Evolutionary conservation across 306 rosid genomes (phyloP), one percentile per base, ranked within the genome.

Genomic region (Cyamopsis tetragonoloba): DNA sequence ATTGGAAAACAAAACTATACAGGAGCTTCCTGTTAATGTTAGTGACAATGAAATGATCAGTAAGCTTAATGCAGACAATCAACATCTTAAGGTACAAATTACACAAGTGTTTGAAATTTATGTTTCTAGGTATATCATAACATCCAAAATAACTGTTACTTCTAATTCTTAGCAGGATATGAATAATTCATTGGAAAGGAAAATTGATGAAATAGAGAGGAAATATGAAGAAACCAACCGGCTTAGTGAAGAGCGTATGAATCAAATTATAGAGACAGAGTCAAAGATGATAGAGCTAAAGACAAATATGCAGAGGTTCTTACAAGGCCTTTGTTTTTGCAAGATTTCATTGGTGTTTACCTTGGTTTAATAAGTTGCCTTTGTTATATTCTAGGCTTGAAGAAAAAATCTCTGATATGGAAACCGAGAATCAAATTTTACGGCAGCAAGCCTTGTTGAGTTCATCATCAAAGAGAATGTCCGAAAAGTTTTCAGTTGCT

Each of bases 371-470:
- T 68, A 27, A 34, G 32, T 13, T 74, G 14, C 15, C 31, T 44
- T n/a, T 72, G 14, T 71, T 68, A 6, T 74, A 60, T 51, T 35
- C n/a, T 80, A 93, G 99, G 81, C 87, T 93, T 44, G 90, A 88
- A 81, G 99, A 93, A 83, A 90, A 86, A 77, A 57, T 88, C 9
- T 84, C 92, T 53, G 92, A 93, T 82, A 76, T 86, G 85, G 95
- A 90, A 83, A 73, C 88, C 4, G 95, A 88, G 86, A 95, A 88
- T 76, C 96, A 68, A 68, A 66, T 90, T 65, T 76, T 88, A 55
- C 84, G 92, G 66, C 86, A 87, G 78, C 89, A 93, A 71, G 30
- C 96, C 48, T 70, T 90, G 61, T 60, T 56, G 71, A 78, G 62
- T 54, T 88, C 97, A 66, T 41, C 96, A 62, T 80, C 96, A 13